Conservation (phyloP, 2,329 filamentous ascomycete species). For the Sporothrix curviconia region DNA sequence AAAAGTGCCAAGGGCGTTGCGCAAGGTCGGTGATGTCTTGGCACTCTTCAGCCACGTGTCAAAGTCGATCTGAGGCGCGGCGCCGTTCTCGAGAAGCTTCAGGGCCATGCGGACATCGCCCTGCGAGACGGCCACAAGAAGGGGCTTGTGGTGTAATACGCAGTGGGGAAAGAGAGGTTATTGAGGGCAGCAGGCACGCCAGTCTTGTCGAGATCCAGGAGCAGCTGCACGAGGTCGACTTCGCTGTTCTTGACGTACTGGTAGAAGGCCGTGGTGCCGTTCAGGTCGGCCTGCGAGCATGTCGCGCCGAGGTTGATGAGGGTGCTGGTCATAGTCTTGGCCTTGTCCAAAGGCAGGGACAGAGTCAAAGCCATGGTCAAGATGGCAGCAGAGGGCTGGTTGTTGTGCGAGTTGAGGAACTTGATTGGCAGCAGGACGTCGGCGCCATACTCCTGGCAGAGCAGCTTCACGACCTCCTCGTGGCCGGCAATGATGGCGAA, state of each 20-base stretch:
- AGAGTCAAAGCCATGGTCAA: constrained; percentile 64
- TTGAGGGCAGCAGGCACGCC: constrained; percentile 60
- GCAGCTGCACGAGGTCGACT: constrained; percentile 39
- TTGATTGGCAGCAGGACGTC: constrained; percentile 72
- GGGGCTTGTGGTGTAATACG: constrained; percentile 24
- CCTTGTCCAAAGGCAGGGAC: constrained; percentile 54
- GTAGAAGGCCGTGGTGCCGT: constrained; percentile 60
- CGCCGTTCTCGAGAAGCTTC: constrained; percentile 59
- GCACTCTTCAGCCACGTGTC: constrained; percentile 57
- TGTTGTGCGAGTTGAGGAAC: constrained; percentile 41
- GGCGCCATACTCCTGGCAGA: constrained; percentile 69
- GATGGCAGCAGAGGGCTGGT: constrained; percentile 51
- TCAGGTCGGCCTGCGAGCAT: constrained; percentile 62
- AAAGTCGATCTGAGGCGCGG: constrained; percentile 53
- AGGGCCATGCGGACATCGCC: constrained; percentile 47
- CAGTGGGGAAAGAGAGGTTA: constrained; percentile 45
- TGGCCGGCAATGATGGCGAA: constrained; percentile 71
- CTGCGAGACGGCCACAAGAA: constrained; percentile 53
- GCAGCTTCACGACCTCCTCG: constrained; percentile 57
- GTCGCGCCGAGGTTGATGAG: constrained; percentile 67
- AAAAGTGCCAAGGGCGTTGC: constrained; percentile 31
- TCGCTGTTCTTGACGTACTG: constrained; percentile 51
- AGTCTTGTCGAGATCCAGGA: constrained; percentile 52
- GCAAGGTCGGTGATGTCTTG: constrained; percentile 35
- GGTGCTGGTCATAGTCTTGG: constrained; percentile 56